Base-by-base conservation (phyloP, 2,329 filamentous ascomycete species). In the Curvularia sp. region DNA sequence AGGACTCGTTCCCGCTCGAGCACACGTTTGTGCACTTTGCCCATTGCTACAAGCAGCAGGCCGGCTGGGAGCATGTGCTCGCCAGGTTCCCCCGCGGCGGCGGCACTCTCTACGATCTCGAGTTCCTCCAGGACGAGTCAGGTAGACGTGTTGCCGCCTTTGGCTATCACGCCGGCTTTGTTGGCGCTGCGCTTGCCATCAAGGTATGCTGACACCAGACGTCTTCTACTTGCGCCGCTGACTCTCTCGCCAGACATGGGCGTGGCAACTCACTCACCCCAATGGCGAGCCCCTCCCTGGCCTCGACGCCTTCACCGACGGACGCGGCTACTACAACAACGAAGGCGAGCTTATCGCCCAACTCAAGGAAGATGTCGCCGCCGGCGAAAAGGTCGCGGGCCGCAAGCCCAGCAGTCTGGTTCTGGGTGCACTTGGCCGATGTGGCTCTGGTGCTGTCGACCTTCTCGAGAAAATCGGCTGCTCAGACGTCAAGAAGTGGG, bases 401-500 rank as follows among this genome's bases (percentile, higher is more conserved):
- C 84, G 83, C 63, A 80, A 85, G 68, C 93, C 93, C 4, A 86
- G 86, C 62, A 87, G 93, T 59, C 86, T 98, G 59, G 88, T 97
- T 52, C 94, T 97, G 64, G 94, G 94, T 12, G 75, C 74, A 8
- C 82, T 90, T n/a, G 89, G 91, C 39, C 87, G 93, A 66, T 97
- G 93, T 74, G 93, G 93, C 55, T 87, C 85, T 45, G 94, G 94
- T 61, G 93, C 93, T 19, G 88, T 94, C 36, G 90, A 96, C 68
- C 82, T 94, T 58, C 91, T 90, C 76, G 81, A 86, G 67, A 87
- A 89, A 78, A 89, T 88, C 13, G 93, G 93, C 56, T 83, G 94
- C 49, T 83, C 87, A 13, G 84, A 86, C 21, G 89, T 97, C 69
- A 77, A 87, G 59, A 81, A 87, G 77, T 89, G 87, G 87, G 93